Conservation (phyloP, 2,329 filamentous ascomycete genomes). For the Sclerotinia sclerotiorum region DNA sequence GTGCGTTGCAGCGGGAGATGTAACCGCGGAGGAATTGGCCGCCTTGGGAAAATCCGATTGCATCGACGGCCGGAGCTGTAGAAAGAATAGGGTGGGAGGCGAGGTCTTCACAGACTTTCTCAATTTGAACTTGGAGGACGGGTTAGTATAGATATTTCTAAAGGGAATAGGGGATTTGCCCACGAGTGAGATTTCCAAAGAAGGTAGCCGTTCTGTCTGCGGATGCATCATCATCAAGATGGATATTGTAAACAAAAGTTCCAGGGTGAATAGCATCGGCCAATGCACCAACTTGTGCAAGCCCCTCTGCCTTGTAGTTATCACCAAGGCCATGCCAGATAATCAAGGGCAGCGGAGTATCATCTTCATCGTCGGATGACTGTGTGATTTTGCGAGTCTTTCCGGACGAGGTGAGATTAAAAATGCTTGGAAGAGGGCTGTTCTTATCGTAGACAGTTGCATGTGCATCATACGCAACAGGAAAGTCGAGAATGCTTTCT, state of each 20-base stretch:
- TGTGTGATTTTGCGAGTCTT: slow-evolving; percentile 7
- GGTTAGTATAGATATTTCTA: not conserved
- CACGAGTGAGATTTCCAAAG: slow-evolving; percentile 76
- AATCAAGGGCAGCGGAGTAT: slow-evolving; percentile 80
- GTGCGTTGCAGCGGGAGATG: slow-evolving; percentile 76
- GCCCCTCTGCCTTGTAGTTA: slow-evolving; percentile 72
- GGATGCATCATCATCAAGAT: slow-evolving; percentile 59
- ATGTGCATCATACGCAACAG: not conserved
- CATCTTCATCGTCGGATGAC: slow-evolving; percentile 43
- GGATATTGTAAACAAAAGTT: slow-evolving; percentile 80
- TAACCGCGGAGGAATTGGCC: slow-evolving; percentile 94
- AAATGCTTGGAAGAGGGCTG: slow-evolving; percentile 18
- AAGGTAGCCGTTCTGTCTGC: slow-evolving; percentile 82
- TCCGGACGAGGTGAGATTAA: slow-evolving; percentile 19
- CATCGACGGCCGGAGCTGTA: slow-evolving; percentile 81
- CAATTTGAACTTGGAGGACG: slow-evolving; percentile 56
- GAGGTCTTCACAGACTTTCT: slow-evolving; percentile 74
- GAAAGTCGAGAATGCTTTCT: slow-evolving; percentile 18
- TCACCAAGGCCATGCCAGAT: slow-evolving; percentile 90
- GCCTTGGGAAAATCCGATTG: slow-evolving; percentile 91
- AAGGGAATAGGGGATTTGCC: not conserved
- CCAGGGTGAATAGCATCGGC: slow-evolving; percentile 73
- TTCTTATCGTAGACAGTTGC: slow-evolving; percentile 8
- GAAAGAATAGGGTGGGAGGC: slow-evolving; percentile 75
- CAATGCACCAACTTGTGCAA: slow-evolving; percentile 69